These are phyloP conservation scores for Zymoseptoria ardabiliae DNA, from an alignment of 2,329 filamentous ascomycete genomes.

Conservation along the genomic window DNA sequence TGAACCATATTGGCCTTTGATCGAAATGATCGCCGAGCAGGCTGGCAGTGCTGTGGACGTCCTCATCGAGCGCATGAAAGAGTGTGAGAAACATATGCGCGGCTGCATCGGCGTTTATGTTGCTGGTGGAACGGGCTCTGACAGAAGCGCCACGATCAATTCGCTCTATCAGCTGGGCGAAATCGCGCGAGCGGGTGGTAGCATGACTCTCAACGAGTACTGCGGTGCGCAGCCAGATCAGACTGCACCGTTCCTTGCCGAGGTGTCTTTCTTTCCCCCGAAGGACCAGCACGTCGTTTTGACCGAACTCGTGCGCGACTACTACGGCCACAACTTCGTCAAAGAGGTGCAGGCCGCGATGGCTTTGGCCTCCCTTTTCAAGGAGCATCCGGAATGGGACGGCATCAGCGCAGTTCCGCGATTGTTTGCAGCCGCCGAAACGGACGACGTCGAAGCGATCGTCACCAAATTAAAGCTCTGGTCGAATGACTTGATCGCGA, in stretches of 20 bases:
- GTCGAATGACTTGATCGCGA: background rate
- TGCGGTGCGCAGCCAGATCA: conserved; percentile 6
- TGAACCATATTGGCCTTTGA: too few species aligned
- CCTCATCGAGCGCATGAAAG: too few species aligned
- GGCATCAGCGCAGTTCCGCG: background rate
- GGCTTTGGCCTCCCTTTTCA: background rate
- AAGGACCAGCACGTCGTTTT: conserved; percentile 8
- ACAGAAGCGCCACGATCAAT: background rate
- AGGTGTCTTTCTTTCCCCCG: conserved; percentile 13
- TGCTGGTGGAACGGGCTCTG: background rate
- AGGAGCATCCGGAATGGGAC: background rate
- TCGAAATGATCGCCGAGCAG: too few species aligned
- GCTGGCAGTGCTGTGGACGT: too few species aligned
- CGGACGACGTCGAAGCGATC: background rate
- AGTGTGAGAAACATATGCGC: too few species aligned
- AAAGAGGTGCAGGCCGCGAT: background rate
- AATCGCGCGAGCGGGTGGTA: background rate
- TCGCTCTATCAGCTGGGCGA: background rate
- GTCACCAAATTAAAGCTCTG: background rate
- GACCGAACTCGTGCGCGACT: conserved; percentile 1
- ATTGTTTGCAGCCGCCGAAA: background rate
- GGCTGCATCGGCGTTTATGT: too few species aligned
- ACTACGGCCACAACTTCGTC: conserved; percentile 1
- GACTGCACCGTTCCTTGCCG: conserved; percentile 9
- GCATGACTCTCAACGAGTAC: conserved; percentile 11